A percentile compares a stretch with the other conserved stretches of the same genome.
phyloP scores from a whole-genome alignment of 139 green algal species.

The Eudorina sp. region DNA sequence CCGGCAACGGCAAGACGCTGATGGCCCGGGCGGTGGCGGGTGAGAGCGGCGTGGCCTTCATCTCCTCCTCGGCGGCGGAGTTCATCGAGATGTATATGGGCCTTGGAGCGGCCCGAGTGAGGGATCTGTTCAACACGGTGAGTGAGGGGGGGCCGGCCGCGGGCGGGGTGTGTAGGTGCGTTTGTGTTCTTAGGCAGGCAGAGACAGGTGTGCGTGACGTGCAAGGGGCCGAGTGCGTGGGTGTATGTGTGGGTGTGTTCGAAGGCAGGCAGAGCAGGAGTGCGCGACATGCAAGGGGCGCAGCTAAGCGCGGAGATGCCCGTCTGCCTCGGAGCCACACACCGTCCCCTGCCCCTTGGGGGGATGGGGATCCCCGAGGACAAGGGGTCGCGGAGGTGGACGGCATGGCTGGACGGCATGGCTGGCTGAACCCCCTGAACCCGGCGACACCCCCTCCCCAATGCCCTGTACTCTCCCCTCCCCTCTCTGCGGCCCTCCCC shows the following conservation, averaged over 20 bases:
- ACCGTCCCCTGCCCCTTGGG: no score
- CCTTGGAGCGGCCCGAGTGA: constrained; percentile 93
- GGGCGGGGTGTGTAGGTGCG: background rate
- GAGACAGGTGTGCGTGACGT: no score
- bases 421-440: background rate
- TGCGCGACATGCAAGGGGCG: no score
- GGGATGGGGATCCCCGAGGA: no score
- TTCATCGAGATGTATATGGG: constrained; percentile 99
- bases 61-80: constrained; percentile 89
- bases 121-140: constrained; percentile 93
- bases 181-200: no score
- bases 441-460: background rate
- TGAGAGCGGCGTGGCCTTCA: constrained; percentile 89
- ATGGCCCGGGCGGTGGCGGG: constrained; percentile 72
- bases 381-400: no score
- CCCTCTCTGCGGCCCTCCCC: background rate
- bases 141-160: background rate
- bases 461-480: background rate
- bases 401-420: no score
- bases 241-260: no score
- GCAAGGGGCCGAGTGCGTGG: no score
- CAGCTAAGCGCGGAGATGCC: no score
- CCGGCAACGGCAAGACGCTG: constrained; percentile 92
- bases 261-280: no score
- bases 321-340: no score